Conservation (phyloP, 2,329 filamentous ascomycete genomes). For the Ophiostoma quercus region DNA sequence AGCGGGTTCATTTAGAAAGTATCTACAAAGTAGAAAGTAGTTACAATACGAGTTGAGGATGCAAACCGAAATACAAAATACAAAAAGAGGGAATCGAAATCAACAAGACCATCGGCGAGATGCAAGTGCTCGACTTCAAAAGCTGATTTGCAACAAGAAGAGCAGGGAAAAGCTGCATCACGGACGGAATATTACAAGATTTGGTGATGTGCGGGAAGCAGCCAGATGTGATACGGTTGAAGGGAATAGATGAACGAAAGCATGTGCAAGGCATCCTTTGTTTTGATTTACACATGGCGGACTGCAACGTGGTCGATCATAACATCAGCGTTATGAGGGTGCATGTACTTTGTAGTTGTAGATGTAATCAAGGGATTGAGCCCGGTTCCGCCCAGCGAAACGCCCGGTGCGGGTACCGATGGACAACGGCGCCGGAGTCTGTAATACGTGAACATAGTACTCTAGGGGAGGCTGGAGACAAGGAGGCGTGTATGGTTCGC, state of each 20-base stretch:
- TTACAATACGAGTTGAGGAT: no score
- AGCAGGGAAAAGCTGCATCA: slow-evolving; percentile 7
- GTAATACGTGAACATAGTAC: background rate
- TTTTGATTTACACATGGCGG: slow-evolving; percentile 1
- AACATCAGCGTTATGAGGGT: background rate
- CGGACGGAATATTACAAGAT: slow-evolving; percentile 5
- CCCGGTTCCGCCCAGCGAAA: slow-evolving; percentile 10
- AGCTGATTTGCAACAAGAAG: background rate
- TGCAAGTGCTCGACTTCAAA: background rate
- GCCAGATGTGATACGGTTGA: background rate
- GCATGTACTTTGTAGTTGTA: no score
- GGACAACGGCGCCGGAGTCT: slow-evolving; percentile 5
- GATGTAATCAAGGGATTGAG: background rate
- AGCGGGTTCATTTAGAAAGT: background rate
- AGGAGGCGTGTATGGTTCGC: background rate
- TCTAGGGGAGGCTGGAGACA: background rate
- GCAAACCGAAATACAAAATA: background rate
- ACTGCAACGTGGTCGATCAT: slow-evolving; percentile 6
- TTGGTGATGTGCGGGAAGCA: background rate
- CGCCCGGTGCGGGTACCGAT: background rate
- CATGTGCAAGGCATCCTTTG: background rate
- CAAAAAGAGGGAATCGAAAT: background rate
- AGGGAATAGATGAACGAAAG: background rate
- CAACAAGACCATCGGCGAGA: background rate
- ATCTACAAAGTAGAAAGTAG: background rate